These are phyloP conservation scores for Ceratopteris richardii DNA, from an alignment of 75 land plant species.

Conservation along the genomic window DNA sequence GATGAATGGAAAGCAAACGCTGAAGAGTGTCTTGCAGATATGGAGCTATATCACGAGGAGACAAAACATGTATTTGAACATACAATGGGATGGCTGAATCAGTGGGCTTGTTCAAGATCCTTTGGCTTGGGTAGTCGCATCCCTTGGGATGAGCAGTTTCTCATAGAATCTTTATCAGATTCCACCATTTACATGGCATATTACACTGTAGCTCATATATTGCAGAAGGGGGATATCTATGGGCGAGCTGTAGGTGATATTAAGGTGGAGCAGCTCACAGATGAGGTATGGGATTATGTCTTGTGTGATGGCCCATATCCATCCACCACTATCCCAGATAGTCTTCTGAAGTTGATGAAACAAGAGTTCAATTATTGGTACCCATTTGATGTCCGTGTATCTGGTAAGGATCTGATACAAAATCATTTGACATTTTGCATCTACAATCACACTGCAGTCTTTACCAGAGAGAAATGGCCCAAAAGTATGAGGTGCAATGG, in stretches of 20 bases:
- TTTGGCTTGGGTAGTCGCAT: slow-evolving; percentile 84
- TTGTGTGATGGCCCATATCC: slow-evolving; percentile 55
- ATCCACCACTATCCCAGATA: slow-evolving; percentile 35
- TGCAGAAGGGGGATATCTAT: slow-evolving; percentile 68
- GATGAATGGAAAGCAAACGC: slow-evolving; percentile 54
- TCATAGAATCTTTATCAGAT: slow-evolving; percentile 86
- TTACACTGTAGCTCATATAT: slow-evolving; percentile 73
- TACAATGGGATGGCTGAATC: slow-evolving; percentile 80
- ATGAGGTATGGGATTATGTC: slow-evolving; percentile 76
- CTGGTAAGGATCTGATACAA: slow-evolving; percentile 87
- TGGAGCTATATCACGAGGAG: slow-evolving; percentile 70
- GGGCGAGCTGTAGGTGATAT: slow-evolving; percentile 26
- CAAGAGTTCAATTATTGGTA: slow-evolving; percentile 89
- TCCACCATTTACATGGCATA: slow-evolving; percentile 93
- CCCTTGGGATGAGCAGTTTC: slow-evolving; percentile 86
- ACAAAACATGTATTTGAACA: slow-evolving; percentile 71
- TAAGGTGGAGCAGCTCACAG: slow-evolving; percentile 66
- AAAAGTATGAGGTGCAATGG: slow-evolving; percentile 80
- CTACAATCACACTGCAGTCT: slow-evolving; percentile 81
- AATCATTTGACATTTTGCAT: slow-evolving; percentile 84
- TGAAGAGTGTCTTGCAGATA: slow-evolving; percentile 51
- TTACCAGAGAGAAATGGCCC: slow-evolving; percentile 71
- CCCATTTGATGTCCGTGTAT: slow-evolving; percentile 82
- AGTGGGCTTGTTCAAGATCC: slow-evolving; percentile 93
- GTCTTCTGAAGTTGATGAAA: slow-evolving; percentile 53